Evolutionary conservation across 2,329 filamentous ascomycete species (phyloP).

Genomic region (Phaeosphaeria sp.): DNA sequence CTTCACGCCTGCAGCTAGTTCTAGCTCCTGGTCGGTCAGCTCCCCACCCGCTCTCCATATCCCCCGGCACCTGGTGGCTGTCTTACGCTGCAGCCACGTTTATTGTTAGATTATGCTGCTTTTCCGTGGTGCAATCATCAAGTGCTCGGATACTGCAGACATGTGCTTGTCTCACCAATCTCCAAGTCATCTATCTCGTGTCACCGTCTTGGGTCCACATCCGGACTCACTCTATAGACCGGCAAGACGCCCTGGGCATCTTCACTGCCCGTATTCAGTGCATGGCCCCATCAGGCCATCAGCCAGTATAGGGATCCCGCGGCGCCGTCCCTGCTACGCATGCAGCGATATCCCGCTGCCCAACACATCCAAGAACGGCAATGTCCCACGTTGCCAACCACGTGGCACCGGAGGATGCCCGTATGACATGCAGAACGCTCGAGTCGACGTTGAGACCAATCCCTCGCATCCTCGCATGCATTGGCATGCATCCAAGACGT

Average conservation of each 20-base stretch:
- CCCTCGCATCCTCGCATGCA: not conserved
- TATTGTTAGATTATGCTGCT: not conserved
- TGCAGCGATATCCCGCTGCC: conserved; percentile 2
- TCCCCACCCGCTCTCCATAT: not conserved
- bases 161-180: not conserved
- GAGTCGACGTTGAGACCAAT: not conserved
- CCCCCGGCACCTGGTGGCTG: not conserved
- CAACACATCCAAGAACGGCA: conserved; percentile 5
- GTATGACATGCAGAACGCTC: conserved; percentile 6
- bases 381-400: conserved; percentile 20
- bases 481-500: not conserved
- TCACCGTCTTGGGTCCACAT: not conserved
- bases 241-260: not conserved
- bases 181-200: not conserved
- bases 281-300: not conserved
- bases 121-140: not conserved
- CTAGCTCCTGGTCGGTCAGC: conserved; percentile 3
- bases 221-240: not conserved
- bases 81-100: not conserved
- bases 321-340: not conserved
- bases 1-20: conserved; percentile 23
- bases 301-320: not conserved
- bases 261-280: not conserved
- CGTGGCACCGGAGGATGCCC: conserved; percentile 17
- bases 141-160: not conserved